Conservation (phyloP, 805 yeast species). For the Saturnispora besseyi region DNA sequence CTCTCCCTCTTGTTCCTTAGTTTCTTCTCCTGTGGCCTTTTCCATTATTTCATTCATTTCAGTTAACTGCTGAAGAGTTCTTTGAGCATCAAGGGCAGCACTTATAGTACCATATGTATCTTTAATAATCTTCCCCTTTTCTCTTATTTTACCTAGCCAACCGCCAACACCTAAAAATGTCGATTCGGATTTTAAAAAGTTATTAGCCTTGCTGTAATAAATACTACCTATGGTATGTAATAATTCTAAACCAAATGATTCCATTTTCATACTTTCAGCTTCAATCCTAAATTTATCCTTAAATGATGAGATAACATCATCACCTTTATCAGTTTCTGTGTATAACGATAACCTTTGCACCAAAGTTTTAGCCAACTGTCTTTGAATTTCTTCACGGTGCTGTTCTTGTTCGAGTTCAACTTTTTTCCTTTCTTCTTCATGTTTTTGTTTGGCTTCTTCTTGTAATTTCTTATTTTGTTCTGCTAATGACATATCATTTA, state of each 20-base stretch:
- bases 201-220: constrained; percentile 67
- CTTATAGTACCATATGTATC: constrained; percentile 76
- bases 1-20: constrained; percentile 1
- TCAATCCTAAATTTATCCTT: constrained; percentile 46
- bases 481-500: constrained; percentile 13
- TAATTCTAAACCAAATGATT: constrained; percentile 89
- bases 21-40: neutral
- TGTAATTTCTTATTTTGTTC: constrained; percentile 25
- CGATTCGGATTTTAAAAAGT: constrained; percentile 63
- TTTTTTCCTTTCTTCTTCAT: constrained; percentile 47
- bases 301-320: constrained; percentile 52
- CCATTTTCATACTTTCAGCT: constrained; percentile 78
- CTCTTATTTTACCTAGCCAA: constrained; percentile 69
- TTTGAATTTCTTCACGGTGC: constrained; percentile 47
- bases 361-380: constrained; percentile 42
- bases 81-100: constrained; percentile 83
- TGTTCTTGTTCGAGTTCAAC: constrained; percentile 69
- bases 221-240: constrained; percentile 75
- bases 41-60: constrained; percentile 52
- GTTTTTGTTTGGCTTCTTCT: constrained; percentile 27
- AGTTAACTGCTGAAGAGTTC: constrained; percentile 63
- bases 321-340: constrained; percentile 52
- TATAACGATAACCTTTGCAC: constrained; percentile 36
- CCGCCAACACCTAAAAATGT: constrained; percentile 78
- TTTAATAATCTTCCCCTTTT: constrained; percentile 74